Conservation (phyloP, 108 stramenopile genomes). For the Chaetoceros muelleri region DNA sequence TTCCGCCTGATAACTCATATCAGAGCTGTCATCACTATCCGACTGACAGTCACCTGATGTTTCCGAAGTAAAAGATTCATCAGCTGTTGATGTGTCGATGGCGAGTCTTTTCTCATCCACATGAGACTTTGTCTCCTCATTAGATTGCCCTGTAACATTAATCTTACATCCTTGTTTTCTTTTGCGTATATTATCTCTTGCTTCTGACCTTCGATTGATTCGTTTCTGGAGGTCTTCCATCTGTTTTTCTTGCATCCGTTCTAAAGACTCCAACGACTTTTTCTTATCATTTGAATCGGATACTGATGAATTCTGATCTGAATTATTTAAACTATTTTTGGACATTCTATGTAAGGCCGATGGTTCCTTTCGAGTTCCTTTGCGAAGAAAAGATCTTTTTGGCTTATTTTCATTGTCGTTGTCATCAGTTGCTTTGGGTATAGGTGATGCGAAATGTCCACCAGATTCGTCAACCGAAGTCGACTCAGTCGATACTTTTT, state of each 20-base stretch:
- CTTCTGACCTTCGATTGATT: background rate
- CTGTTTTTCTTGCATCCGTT: background rate
- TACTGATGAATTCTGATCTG: too few species aligned
- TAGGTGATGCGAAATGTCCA: too few species aligned
- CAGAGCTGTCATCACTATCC: background rate
- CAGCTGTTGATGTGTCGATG: background rate
- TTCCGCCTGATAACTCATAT: background rate
- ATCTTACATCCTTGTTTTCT: background rate
- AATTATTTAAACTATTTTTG: background rate
- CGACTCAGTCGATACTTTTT: too few species aligned
- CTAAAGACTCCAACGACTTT: background rate
- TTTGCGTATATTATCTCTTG: background rate
- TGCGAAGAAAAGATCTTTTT: background rate
- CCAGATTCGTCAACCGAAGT: too few species aligned
- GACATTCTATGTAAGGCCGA: background rate
- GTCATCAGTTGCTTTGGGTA: too few species aligned
- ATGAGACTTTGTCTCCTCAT: background rate
- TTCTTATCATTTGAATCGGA: background rate
- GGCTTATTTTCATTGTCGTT: too few species aligned
- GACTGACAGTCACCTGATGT: background rate
- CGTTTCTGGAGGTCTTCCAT: background rate
- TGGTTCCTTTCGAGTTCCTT: background rate
- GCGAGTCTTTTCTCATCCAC: background rate
- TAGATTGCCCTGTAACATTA: background rate
- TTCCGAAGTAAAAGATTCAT: background rate